A percentile compares a stretch with the other conserved stretches of the same genome.
Evolutionary conservation across 805 yeast genomes (phyloP).

Genomic region (Sugiyamaella qingdaonensis): DNA sequence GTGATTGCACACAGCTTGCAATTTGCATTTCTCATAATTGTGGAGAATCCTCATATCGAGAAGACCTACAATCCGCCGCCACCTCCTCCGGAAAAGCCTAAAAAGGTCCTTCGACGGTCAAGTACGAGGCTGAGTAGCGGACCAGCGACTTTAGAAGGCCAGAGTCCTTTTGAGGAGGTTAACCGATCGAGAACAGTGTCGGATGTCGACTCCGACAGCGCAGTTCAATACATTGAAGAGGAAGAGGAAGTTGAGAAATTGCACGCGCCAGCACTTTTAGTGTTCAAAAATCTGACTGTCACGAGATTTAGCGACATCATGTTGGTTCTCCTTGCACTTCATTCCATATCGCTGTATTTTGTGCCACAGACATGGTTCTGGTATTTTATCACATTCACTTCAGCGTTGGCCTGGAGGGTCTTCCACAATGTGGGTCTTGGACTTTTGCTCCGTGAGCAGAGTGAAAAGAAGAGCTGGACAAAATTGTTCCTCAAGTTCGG

Average conservation of each 20-base stretch:
- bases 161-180: not conserved
- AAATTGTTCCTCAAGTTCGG: conserved; percentile 61
- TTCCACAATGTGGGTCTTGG: conserved; percentile 50
- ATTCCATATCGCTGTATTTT: conserved; percentile 39
- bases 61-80: conserved; percentile 49
- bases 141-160: not conserved
- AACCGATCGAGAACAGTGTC: not conserved
- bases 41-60: conserved; percentile 84
- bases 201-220: conserved; percentile 1
- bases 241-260: conserved; percentile 9
- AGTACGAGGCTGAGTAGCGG: conserved; percentile 7
- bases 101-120: conserved; percentile 15
- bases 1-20: conserved; percentile 72
- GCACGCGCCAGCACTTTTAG: conserved; percentile 40
- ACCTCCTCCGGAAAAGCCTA: conserved; percentile 15
- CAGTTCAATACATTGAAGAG: not conserved
- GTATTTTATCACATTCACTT: conserved; percentile 33
- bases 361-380: conserved; percentile 31
- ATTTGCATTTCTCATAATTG: conserved; percentile 66
- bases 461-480: conserved; percentile 59
- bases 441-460: conserved; percentile 52
- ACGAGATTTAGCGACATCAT: conserved; percentile 61
- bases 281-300: conserved; percentile 58
- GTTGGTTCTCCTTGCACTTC: conserved; percentile 38
- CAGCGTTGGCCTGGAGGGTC: conserved; percentile 46